A percentile compares a stretch with the other conserved stretches of the same genome.
These are phyloP conservation scores for Flaveria brownii DNA, from an alignment of 129 eudicot genomes.

Conservation along the genomic window DNA sequence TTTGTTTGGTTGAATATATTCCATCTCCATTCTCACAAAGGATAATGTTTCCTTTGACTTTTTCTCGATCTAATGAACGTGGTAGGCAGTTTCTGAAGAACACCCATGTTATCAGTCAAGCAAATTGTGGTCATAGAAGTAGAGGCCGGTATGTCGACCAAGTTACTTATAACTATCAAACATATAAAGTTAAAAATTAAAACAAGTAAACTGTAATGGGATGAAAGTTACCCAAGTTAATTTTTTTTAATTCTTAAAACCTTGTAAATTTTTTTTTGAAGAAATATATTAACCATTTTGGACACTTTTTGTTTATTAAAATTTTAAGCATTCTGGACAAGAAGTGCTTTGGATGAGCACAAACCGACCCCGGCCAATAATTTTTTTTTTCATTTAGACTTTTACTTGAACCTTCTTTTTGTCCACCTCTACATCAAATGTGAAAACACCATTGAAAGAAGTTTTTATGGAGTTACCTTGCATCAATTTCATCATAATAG, in stretches of 20 bases:
- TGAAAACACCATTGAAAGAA: neutral
- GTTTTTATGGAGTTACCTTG: constrained; percentile 48
- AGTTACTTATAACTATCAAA: neutral
- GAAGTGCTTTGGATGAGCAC: neutral
- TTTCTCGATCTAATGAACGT: constrained; percentile 49
- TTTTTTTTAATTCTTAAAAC: neutral
- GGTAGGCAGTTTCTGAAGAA: constrained; percentile 61
- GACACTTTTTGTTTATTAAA: neutral
- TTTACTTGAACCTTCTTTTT: neutral
- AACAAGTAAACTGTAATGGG: neutral
- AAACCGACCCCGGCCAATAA: neutral
- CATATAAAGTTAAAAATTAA: neutral
- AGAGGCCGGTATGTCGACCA: neutral
- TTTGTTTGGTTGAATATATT: constrained; percentile 28
- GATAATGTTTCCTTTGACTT: constrained; percentile 64
- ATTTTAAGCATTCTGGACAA: neutral
- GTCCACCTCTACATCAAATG: neutral
- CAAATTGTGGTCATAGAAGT: neutral
- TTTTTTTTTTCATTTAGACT: neutral
- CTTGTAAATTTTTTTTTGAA: neutral
- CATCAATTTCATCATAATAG: constrained; percentile 27
- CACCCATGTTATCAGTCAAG: neutral
- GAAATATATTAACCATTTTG: neutral
- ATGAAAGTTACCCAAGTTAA: neutral
- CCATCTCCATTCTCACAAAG: constrained; percentile 48